Evolutionary conservation across 2,329 filamentous ascomycete genomes (phyloP).

Genomic region (Helotiales sp.): DNA sequence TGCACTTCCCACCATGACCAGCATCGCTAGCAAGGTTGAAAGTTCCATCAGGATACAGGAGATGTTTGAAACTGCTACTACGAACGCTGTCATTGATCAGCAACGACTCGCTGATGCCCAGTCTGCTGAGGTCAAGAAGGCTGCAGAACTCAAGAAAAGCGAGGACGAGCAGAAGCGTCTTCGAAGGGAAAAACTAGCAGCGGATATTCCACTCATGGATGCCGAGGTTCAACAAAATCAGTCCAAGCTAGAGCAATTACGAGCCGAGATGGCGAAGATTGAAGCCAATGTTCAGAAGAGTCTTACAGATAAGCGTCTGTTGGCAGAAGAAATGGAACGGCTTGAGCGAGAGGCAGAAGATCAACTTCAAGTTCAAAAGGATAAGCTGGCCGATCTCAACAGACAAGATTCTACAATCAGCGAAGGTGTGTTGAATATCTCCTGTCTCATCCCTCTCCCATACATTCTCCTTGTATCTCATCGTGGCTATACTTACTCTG

Average conservation of each 20-base stretch:
- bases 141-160: constrained; percentile 33
- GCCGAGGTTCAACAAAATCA: constrained; percentile 41
- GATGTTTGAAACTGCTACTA: constrained; percentile 30
- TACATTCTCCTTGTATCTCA: background rate
- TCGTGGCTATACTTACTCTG: background rate
- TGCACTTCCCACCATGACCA: constrained; percentile 7
- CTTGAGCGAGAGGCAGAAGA: constrained; percentile 44
- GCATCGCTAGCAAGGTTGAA: constrained; percentile 33
- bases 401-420: constrained; percentile 34
- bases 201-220: constrained; percentile 42
- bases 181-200: constrained; percentile 42
- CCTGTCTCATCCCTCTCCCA: constrained; percentile 1
- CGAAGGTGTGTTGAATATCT: constrained; percentile 32
- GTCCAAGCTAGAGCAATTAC: constrained; percentile 39
- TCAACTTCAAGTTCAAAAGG: constrained; percentile 43
- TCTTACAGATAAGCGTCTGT: constrained; percentile 42
- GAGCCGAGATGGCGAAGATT: constrained; percentile 40
- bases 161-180: constrained; percentile 40
- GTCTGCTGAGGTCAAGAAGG: constrained; percentile 33
- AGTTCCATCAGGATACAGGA: constrained; percentile 39
- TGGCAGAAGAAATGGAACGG: constrained; percentile 44
- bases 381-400: constrained; percentile 41
- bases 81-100: constrained; percentile 32
- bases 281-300: constrained; percentile 41
- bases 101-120: constrained; percentile 38